These are phyloP conservation scores for Thraustochytrium striatum DNA, from an alignment of 352 stramenopile genomes.

Conservation along the genomic window DNA sequence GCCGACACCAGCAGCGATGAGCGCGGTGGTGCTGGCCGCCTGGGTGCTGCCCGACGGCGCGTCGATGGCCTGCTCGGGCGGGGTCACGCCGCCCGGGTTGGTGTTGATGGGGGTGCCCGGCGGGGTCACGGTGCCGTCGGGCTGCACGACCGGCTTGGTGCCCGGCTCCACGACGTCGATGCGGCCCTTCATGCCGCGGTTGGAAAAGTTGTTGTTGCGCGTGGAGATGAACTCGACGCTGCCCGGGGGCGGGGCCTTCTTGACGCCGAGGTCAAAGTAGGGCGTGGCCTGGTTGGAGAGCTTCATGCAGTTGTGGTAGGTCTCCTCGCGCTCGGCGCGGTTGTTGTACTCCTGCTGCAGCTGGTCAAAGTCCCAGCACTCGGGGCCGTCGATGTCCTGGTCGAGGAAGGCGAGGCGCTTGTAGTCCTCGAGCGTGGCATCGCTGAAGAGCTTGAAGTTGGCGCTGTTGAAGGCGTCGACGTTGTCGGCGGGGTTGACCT, in stretches of 20 bases:
- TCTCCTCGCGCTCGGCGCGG: constrained; percentile 51
- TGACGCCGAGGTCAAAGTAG: constrained; percentile 57
- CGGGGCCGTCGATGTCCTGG: constrained; percentile 25
- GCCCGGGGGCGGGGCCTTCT: not conserved
- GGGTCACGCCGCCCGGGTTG: no score
- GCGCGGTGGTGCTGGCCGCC: no score
- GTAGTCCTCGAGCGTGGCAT: not conserved
- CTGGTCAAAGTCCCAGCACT: constrained; percentile 10
- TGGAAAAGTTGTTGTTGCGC: constrained; percentile 61
- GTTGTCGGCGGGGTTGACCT: constrained; percentile 52
- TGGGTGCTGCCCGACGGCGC: no score
- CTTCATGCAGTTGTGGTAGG: constrained; percentile 56
- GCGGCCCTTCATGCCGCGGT: constrained; percentile 44
- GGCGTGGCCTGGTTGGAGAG: constrained; percentile 55
- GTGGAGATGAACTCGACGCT: constrained; percentile 53
- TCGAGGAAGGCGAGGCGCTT: not conserved
- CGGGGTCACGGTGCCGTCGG: no score
- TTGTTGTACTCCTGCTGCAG: not conserved
- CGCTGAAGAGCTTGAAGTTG: constrained; percentile 24
- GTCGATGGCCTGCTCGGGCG: no score
- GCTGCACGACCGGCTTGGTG: no score
- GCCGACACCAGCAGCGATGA: no score
- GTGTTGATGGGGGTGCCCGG: no score
- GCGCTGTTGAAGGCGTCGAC: not conserved
- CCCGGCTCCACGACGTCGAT: not conserved